These are phyloP conservation scores for Saccharata proteae DNA, from an alignment of 2,329 filamentous ascomycete genomes.

Conservation along the genomic window DNA sequence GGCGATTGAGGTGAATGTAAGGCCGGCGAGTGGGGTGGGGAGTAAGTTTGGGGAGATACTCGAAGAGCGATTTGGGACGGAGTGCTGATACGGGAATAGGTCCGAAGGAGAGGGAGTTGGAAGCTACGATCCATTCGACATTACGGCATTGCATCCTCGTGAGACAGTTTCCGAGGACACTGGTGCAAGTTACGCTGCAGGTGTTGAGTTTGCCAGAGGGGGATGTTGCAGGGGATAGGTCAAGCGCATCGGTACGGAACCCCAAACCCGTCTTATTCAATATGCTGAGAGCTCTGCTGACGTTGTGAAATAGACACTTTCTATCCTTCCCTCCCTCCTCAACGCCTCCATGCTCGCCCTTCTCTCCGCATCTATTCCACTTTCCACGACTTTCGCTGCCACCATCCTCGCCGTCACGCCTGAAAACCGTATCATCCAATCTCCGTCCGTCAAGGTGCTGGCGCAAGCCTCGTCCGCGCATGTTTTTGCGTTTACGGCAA, in stretches of 20 bases:
- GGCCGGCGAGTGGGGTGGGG: constrained; percentile 74
- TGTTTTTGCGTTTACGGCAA: constrained; percentile 67
- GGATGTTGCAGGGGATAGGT: constrained; percentile 45
- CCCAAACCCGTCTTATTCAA: constrained; percentile 2
- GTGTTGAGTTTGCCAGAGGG: constrained; percentile 57
- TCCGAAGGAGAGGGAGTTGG: constrained; percentile 56
- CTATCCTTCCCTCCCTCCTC: constrained; percentile 69
- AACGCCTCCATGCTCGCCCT: constrained; percentile 74
- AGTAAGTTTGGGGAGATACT: no score
- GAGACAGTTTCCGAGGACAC: constrained; percentile 60
- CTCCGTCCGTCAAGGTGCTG: constrained; percentile 51
- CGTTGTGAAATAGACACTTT: constrained; percentile 48
- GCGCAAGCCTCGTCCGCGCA: constrained; percentile 59
- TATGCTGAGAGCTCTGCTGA: not conserved
- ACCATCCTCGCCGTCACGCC: constrained; percentile 48
- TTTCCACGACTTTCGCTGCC: constrained; percentile 59
- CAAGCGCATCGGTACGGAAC: constrained; percentile 32
- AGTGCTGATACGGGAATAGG: constrained; percentile 18
- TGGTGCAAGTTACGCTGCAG: constrained; percentile 76
- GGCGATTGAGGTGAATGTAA: constrained; percentile 76
- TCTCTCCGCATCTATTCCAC: constrained; percentile 67
- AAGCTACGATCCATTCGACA: constrained; percentile 60
- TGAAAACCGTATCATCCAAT: constrained; percentile 23
- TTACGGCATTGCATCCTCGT: constrained; percentile 64
- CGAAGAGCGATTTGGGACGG: no score